These are phyloP conservation scores for Chaetomiaceae sp. DNA, from an alignment of 2,329 filamentous ascomycete species.

Conservation along the genomic window DNA sequence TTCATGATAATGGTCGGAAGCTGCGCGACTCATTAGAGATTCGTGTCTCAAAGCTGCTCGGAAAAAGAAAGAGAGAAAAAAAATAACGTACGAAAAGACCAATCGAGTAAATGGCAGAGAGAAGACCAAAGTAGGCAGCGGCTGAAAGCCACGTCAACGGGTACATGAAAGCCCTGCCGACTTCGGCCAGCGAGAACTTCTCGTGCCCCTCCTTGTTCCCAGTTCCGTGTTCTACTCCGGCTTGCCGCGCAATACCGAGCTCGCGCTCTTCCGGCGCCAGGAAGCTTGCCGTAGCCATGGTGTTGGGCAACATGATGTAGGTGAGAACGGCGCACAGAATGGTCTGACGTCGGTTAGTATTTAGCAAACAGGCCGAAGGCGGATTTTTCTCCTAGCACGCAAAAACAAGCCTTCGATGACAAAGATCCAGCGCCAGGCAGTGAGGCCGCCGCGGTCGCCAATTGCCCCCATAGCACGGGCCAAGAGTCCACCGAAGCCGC, in stretches of 20 bases:
- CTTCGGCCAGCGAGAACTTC: conserved; percentile 54
- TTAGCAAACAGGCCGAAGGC: too few species aligned
- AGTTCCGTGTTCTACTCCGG: too few species aligned
- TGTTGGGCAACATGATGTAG: neutral
- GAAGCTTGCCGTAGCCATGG: neutral
- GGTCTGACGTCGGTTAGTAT: too few species aligned
- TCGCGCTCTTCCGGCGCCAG: too few species aligned
- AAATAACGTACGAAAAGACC: conserved; percentile 24
- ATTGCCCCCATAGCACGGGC: conserved; percentile 9
- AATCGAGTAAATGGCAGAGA: conserved; percentile 29
- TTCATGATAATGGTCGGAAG: conserved; percentile 47
- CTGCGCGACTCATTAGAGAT: neutral
- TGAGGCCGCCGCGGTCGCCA: conserved; percentile 39
- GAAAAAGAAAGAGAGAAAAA: too few species aligned
- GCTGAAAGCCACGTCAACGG: conserved; percentile 13
- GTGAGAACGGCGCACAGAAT: too few species aligned
- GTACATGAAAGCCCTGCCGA: conserved; percentile 55
- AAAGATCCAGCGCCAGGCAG: conserved; percentile 68
- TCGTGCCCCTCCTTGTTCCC: conserved; percentile 52
- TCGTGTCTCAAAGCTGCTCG: conserved; percentile 51
- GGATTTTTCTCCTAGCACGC: neutral
- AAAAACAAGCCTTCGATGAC: conserved; percentile 38
- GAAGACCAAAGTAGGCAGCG: conserved; percentile 42
- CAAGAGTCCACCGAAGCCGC: conserved; percentile 14
- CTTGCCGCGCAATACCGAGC: too few species aligned